Evolutionary conservation across 495 filamentous ascomycete genomes (phyloP).

Genomic region (Talaromyces proteolyticus): DNA sequence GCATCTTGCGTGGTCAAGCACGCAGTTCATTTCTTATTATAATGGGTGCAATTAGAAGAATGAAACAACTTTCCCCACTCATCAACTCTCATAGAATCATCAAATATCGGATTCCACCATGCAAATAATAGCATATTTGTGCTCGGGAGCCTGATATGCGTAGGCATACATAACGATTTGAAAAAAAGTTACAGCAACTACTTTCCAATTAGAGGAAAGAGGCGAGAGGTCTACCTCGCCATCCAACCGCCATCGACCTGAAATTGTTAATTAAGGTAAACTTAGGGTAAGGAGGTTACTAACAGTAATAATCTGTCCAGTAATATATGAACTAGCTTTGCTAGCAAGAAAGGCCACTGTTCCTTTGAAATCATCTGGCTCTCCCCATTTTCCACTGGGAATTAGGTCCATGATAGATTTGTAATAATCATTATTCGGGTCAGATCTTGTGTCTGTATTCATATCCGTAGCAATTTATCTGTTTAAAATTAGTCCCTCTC

Average conservation of each 20-base stretch:
- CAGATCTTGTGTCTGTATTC: neutral
- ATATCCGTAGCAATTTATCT: conserved; percentile 26
- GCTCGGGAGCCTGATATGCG: too few relatives aligned
- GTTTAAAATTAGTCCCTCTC: conserved; percentile 42
- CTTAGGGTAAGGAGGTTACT: conserved; percentile 5
- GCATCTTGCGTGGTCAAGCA: too few relatives aligned
- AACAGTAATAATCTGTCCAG: conserved; percentile 52
- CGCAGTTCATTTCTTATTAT: too few relatives aligned
- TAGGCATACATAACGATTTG: too few relatives aligned
- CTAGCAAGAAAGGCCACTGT: conserved; percentile 60
- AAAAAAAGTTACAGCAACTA: too few relatives aligned
- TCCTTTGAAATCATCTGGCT: conserved; percentile 10
- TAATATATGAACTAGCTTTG: conserved; percentile 68
- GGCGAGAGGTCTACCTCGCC: too few relatives aligned
- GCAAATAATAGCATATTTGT: too few relatives aligned
- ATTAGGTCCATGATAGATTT: conserved; percentile 25
- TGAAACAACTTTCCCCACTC: too few relatives aligned
- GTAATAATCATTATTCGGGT: neutral
- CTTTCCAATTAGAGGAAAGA: too few relatives aligned
- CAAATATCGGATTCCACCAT: too few relatives aligned
- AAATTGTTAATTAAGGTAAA: neutral
- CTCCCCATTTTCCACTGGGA: conserved; percentile 7
- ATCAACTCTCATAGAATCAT: too few relatives aligned
- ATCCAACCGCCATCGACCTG: neutral
- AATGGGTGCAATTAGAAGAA: too few relatives aligned